phyloP scores from a whole-genome alignment of 257 asterid genomes.

The Prunella vulgaris region DNA sequence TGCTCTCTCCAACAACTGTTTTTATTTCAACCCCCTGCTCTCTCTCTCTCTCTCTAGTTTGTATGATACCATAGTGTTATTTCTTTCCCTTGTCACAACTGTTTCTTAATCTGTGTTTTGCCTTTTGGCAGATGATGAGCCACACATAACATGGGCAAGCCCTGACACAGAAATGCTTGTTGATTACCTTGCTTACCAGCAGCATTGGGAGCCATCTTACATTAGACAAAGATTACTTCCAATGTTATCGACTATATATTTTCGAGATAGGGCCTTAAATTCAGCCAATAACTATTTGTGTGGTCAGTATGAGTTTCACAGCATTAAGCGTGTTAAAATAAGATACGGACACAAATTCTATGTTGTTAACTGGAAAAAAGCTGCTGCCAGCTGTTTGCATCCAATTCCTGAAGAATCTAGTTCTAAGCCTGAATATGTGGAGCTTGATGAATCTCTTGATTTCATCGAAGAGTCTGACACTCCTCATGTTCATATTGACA shows the following conservation, averaged over 20 bases:
- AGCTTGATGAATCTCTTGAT: constrained; percentile 47
- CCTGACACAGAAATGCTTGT: constrained; percentile 68
- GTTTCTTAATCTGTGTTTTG: neutral
- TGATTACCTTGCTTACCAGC: constrained; percentile 66
- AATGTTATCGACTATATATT: constrained; percentile 64
- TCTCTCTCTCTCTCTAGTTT: neutral
- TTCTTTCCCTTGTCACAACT: neutral
- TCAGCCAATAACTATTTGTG: constrained; percentile 39
- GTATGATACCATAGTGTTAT: neutral
- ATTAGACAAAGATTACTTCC: constrained; percentile 74
- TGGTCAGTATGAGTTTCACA: constrained; percentile 71
- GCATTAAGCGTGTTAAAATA: constrained; percentile 69
- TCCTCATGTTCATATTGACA: constrained; percentile 43
- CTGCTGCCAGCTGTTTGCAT: constrained; percentile 23
- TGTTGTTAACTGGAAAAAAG: constrained; percentile 78
- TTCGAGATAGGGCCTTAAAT: constrained; percentile 60
- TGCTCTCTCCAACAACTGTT: neutral
- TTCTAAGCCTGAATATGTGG: constrained; percentile 29
- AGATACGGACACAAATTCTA: constrained; percentile 63
- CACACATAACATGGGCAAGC: constrained; percentile 45
- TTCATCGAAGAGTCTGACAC: constrained; percentile 49
- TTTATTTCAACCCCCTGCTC: neutral
- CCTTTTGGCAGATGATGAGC: constrained; percentile 52
- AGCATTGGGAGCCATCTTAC: constrained; percentile 89
- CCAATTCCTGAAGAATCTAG: constrained; percentile 40